Conservation (phyloP, 441 rosid species). For the Gossypium trilobum region DNA sequence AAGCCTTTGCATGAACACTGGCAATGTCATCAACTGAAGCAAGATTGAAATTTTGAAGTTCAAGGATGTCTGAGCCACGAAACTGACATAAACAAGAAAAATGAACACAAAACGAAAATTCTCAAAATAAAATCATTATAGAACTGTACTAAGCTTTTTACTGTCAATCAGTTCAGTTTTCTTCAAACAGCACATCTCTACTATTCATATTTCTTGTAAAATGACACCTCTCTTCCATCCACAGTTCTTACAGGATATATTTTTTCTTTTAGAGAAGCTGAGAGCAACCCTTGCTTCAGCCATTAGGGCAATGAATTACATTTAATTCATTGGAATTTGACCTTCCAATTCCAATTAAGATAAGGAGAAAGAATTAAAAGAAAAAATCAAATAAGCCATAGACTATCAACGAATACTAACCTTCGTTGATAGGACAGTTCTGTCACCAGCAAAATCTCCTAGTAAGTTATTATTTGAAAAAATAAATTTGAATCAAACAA, state of each 20-base stretch:
- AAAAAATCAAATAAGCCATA: neutral
- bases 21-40: constrained; percentile 71
- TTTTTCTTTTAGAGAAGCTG: neutral
- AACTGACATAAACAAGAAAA: constrained; percentile 37
- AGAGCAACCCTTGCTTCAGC: constrained; percentile 3
- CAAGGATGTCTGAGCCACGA: constrained; percentile 57
- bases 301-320: neutral
- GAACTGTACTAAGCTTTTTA: neutral
- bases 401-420: neutral
- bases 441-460: neutral
- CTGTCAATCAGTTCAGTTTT: neutral
- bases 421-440: neutral
- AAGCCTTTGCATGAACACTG: constrained; percentile 70
- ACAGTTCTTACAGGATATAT: neutral
- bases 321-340: neutral
- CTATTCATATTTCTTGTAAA: neutral
- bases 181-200: neutral
- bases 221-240: neutral
- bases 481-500: neutral
- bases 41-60: constrained; percentile 58
- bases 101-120: neutral
- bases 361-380: neutral
- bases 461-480: neutral
- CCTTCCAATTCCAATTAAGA: neutral
- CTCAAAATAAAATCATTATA: neutral